Percentiles rank a stretch among this genome's conserved stretches.
These are phyloP conservation scores for Elaeis oleifera DNA, from an alignment of 202 grass and related monocot species.

Conservation along the genomic window DNA sequence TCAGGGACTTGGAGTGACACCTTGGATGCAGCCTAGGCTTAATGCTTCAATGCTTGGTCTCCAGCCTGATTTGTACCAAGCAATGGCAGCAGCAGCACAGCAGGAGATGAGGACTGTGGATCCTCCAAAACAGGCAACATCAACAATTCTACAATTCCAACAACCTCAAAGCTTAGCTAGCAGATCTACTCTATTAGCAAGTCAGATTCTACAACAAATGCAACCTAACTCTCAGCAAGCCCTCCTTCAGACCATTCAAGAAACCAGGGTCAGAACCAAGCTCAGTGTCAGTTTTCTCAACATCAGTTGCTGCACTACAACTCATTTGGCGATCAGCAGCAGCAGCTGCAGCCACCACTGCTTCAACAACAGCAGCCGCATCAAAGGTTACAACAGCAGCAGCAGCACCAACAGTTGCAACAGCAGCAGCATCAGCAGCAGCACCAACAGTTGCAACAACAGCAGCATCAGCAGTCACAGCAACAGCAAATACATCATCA, in stretches of 20 bases:
- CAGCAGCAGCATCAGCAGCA: no score
- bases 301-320: slow-evolving; percentile 57
- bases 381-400: no score
- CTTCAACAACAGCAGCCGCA: not conserved
- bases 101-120: slow-evolving; percentile 29
- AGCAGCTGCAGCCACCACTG: slow-evolving; percentile 29
- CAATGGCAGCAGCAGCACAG: slow-evolving; percentile 13
- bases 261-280: slow-evolving; percentile 38
- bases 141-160: slow-evolving; percentile 46
- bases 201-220: slow-evolving; percentile 63
- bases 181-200: slow-evolving; percentile 37
- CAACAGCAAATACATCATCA: no score
- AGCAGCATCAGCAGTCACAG: no score
- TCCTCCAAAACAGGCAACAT: slow-evolving; percentile 44
- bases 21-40: slow-evolving; percentile 16
- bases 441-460: no score
- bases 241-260: slow-evolving; percentile 45
- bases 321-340: slow-evolving; percentile 24
- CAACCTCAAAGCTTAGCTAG: slow-evolving; percentile 46
- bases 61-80: slow-evolving; percentile 16
- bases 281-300: slow-evolving; percentile 41
- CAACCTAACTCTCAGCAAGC: slow-evolving; percentile 55
- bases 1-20: slow-evolving; percentile 18
- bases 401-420: no score
- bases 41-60: slow-evolving; percentile 12